Conservation (phyloP, 345 rosid species). For the Dimocarpus longan region DNA sequence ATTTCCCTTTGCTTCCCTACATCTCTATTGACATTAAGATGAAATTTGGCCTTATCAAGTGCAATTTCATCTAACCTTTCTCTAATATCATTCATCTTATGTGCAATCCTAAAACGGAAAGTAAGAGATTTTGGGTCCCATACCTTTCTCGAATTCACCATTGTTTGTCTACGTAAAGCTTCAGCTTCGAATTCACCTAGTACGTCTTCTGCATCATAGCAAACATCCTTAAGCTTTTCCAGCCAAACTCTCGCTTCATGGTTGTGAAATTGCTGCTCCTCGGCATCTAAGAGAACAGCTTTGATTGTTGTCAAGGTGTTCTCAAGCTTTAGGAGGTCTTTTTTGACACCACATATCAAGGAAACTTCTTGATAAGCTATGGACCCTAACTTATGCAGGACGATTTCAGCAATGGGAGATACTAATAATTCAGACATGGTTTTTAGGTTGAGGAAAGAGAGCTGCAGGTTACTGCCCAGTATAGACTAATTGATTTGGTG, state of each 20-base stretch:
- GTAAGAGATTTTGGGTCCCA: not conserved
- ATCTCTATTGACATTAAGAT: not conserved
- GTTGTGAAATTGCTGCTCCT: not conserved
- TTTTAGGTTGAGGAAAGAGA: not conserved
- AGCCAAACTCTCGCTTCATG: not conserved
- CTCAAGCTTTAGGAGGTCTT: not conserved
- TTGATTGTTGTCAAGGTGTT: not conserved
- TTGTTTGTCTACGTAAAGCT: not conserved
- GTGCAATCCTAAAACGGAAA: not conserved
- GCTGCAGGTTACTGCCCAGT: not conserved
- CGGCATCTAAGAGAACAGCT: conserved; percentile 2
- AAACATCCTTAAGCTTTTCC: not conserved
- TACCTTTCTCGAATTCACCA: not conserved
- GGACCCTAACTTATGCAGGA: not conserved
- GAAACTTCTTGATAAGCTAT: not conserved
- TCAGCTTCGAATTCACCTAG: not conserved
- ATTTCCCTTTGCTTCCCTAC: not conserved
- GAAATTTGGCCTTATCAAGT: not conserved
- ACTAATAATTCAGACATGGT: not conserved
- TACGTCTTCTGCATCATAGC: not conserved
- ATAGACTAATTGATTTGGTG: too few species aligned
- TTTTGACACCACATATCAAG: not conserved
- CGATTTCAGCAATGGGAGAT: not conserved
- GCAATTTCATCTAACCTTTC: conserved; percentile 3
- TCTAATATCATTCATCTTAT: not conserved